Conservation (phyloP, 2,329 filamentous ascomycete species). For the Metarhizium robertsii region DNA sequence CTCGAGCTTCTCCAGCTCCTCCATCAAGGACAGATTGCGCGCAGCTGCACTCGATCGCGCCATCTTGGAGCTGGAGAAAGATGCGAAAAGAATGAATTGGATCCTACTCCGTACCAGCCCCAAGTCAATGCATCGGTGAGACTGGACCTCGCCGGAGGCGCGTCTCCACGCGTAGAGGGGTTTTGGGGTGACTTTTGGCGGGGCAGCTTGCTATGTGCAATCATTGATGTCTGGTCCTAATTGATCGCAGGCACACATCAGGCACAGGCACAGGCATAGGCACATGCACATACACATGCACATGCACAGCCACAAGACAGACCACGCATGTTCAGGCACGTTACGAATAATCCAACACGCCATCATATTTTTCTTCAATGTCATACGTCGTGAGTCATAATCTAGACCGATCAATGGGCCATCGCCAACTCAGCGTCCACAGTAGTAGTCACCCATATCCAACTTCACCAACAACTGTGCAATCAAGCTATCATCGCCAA, state of each 20-base stretch:
- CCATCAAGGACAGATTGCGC: conserved; percentile 67
- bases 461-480: conserved; percentile 59
- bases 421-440: conserved; percentile 12
- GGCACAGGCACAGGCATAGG: too few relatives aligned
- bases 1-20: conserved; percentile 91
- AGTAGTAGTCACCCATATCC: conserved; percentile 63
- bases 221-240: too few relatives aligned
- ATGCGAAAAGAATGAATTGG: background rate
- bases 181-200: background rate
- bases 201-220: too few relatives aligned
- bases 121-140: background rate
- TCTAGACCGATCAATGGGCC: background rate
- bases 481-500: conserved; percentile 48
- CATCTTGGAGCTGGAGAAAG: conserved; percentile 26
- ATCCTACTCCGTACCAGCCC: background rate
- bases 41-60: conserved; percentile 38
- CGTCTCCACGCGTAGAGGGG: conserved; percentile 2
- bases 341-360: background rate
- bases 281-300: too few relatives aligned
- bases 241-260: too few relatives aligned
- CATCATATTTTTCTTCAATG: background rate
- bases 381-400: background rate
- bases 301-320: too few relatives aligned
- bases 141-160: background rate
- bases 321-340: too few relatives aligned